Evolutionary conservation across 192 early-diverging fungal genomes (phyloP), one percentile per base, ranked within the genome.

Genomic region (Entomortierella chlamydospora): DNA sequence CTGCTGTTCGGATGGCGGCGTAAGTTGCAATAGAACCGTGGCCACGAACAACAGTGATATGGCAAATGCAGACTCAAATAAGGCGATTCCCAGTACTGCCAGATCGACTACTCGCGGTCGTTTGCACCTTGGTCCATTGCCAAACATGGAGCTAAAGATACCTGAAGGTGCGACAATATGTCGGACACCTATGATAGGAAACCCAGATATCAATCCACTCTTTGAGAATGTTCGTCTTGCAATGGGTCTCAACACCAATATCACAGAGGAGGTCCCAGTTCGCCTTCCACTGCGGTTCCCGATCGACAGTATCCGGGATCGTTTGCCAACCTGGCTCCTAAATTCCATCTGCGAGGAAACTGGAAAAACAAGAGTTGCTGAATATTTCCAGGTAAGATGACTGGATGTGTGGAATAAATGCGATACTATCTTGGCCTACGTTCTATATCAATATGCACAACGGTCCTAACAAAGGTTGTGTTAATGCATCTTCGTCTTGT

Each of bases 151-250:
- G 28, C 54, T 67, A 20, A 73, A 71, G 37, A 56, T 61, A 10
- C 13, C 33, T 5, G 33, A 43, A 1, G 78, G 85, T 1, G 78
- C 81, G 9, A 78, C 83, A 18, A 52, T 62, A 0, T 84, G 83
- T 10, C 85, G 85, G 31, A 87, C 83, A 5, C 87, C 87, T 18
- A 82, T 82, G 72, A 83, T 87, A 45, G 88, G 86, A 54, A 83
- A 83, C 34, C 73, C 83, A 11, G 84, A 83, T 22, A 83, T 87
- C 43, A 89, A 89, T 68, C 88, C 88, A 11, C 83, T 89, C 28
- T 89, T 87, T 50, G 84, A 87, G 23, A 89, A 86, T 60, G 87
- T 89, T 57, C 80, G 88, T 37, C 86, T 87, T 67, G 83, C 87
- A 20, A 82, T 86, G 68, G 88, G 87, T 23, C 73, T 89, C 33